A percentile compares a stretch with the other conserved stretches of the same genome.
Conservation (phyloP, 805 yeast species). For the Pichia cephalocereana region DNA sequence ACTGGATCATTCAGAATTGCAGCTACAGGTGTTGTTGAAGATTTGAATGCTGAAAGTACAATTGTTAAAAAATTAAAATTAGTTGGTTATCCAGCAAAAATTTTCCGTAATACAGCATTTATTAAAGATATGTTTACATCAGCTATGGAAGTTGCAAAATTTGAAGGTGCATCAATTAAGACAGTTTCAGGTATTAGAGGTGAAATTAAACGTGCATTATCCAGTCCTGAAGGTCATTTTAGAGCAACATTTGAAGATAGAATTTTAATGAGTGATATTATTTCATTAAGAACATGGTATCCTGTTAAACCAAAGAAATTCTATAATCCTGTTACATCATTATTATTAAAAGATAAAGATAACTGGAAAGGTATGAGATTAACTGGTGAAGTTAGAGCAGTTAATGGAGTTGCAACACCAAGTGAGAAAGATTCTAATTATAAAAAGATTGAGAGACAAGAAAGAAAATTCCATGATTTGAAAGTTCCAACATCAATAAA, state of each 20-base stretch:
- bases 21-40: slow-evolving; percentile 94
- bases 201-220: slow-evolving; percentile 88
- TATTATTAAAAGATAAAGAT: slow-evolving; percentile 63
- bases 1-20: slow-evolving; percentile 90
- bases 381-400: slow-evolving; percentile 90
- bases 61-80: slow-evolving; percentile 92
- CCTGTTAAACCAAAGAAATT: slow-evolving; percentile 86
- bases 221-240: slow-evolving; percentile 91
- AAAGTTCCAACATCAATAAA: slow-evolving; percentile 76
- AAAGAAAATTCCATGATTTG: slow-evolving; percentile 79
- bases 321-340: slow-evolving; percentile 93
- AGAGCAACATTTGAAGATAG: slow-evolving; percentile 98
- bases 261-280: slow-evolving; percentile 79
- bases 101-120: slow-evolving; percentile 93
- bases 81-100: slow-evolving; percentile 90
- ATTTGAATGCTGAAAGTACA: slow-evolving; percentile 80
- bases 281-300: slow-evolving; percentile 92
- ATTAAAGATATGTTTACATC: slow-evolving; percentile 93
- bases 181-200: slow-evolving; percentile 98
- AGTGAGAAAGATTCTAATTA: slow-evolving; percentile 40
- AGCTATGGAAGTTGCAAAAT: slow-evolving; percentile 90
- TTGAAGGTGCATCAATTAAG: slow-evolving; percentile 95
- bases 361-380: slow-evolving; percentile 96
- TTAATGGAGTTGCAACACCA: slow-evolving; percentile 51
- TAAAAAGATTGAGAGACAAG: slow-evolving; percentile 70